Base-by-base conservation (phyloP, 768 basidiomycete species). In the Dendrothele bispora region DNA sequence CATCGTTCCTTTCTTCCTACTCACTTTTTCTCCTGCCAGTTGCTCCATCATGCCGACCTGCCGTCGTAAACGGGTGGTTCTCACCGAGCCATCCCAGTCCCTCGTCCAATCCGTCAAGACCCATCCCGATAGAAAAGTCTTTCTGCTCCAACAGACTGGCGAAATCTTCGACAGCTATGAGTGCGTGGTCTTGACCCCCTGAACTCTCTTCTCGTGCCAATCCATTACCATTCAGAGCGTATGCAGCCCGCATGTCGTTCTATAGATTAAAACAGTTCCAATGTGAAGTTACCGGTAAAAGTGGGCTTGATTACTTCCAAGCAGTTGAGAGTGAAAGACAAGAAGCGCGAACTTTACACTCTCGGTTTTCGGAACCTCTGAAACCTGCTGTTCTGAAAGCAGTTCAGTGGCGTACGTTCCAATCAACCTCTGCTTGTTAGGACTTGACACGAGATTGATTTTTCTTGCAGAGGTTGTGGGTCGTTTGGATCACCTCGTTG, bases 161-260 rank as follows among this genome's bases (percentile, higher is more conserved):
- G 95, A 98, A 80, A 90, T 98, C 69, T 98, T 98, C 66, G 86
- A 92, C 55, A 85, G 85, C 62, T 98, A 97, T 64, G 94, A 97
- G 95, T 97, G 62, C 63, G 90, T 78, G 46, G 47, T 61, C 52
- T 52, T 55, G 53, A 50, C 54, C 39, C 58, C 54, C 57, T 46
- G 43, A 32, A 50, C 55, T 47, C 59, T 62, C 55, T 39, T 48
- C 48, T 65, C 57, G 52, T 46, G 34, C 56, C 40, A 38, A 51
- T 58, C 58, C 44, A 57, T 47, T 48, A 32, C 56, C 42, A 39
- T 51, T 53, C 60, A 80, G 77, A 59, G 83, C 91, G 20, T 98
- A 95, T 73, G 82, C 88, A 37, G 82, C 90, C 27, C 87, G 95
- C 59, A 89, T 95, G 81, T 87, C 90, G 51, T 98, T 97, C 75